Base-by-base conservation (phyloP, 176 grass and related monocot genomes). In the Musa itinerans region DNA sequence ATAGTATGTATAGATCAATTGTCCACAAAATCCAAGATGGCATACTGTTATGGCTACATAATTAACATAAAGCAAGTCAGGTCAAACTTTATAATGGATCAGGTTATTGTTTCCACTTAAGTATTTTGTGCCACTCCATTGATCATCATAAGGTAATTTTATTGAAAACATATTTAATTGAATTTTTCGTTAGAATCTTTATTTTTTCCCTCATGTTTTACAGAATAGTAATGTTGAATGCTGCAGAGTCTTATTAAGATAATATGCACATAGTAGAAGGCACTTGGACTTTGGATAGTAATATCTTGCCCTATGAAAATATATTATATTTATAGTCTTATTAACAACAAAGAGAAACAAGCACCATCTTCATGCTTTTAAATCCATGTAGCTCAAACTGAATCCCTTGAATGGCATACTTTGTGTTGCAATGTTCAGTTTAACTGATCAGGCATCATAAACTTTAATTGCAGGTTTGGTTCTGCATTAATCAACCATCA, bases 401-500 rank as follows among this genome's bases (percentile, higher is more conserved):
- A 43, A 43, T 43, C 34, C 34, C 34, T 5, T 6, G 34, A 43
- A 43, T 6, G 34, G 4, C 34, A 43, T 43, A 43, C 3, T 43
- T 43, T 6, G 34, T 43, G 34, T 43, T 43, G 34, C 34, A 43
- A 3, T 43, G 34, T 43, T 43, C 34, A 43, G 34, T 43, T 43
- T 43, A 16, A 15, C 55, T 11, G 15, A 11, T 19, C 17, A 63
- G 12, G 14, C 73, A 75, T 79, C 19, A 43, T 78, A 65, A 43
- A 68, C 79, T 75, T 68, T 54, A 26, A 70, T 71, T 80, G 54
- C 74, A 97, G 94, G 67, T 97, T 90, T 89, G 94, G 86, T 50
- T 64, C 87, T 80, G 88, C 90, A 76, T 75, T 97, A 76, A 89
- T 93, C 63, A 81, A 87, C 50, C 75, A 63, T 43, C 83, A 93